Conservation (phyloP, 2,329 filamentous ascomycete species). For the Cladophialophora carrionii region DNA sequence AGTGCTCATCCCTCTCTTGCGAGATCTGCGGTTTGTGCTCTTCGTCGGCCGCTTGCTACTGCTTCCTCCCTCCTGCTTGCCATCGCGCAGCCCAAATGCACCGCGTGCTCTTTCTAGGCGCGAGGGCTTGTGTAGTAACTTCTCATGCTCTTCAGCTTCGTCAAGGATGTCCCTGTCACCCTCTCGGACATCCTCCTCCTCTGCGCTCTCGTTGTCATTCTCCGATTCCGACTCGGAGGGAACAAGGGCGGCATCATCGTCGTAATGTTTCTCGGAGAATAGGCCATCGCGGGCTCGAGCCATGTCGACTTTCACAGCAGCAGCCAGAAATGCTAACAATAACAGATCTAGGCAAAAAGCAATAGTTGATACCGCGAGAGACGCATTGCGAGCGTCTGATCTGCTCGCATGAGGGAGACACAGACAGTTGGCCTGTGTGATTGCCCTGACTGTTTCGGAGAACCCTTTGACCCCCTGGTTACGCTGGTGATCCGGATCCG, state of each 20-base stretch:
- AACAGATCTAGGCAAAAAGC: neutral
- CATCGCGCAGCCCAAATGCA: constrained; percentile 49
- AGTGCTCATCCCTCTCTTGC: constrained; percentile 57
- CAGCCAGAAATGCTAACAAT: neutral
- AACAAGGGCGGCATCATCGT: constrained; percentile 33
- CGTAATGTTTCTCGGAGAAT: constrained; percentile 35
- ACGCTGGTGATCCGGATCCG: neutral
- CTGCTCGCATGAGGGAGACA: neutral
- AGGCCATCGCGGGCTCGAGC: constrained; percentile 28
- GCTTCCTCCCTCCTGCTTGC: constrained; percentile 50
- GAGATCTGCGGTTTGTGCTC: constrained; percentile 50
- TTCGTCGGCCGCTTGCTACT: constrained; percentile 53
- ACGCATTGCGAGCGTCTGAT: neutral
- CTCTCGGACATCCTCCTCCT: constrained; percentile 20
- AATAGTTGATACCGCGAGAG: neutral
- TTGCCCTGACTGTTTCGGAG: neutral
- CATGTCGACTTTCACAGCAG: constrained; percentile 14
- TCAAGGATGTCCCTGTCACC: constrained; percentile 57
- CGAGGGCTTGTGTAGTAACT: constrained; percentile 49
- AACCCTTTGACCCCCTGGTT: neutral
- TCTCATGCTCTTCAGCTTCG: constrained; percentile 69
- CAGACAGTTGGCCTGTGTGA: neutral
- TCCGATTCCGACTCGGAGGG: constrained; percentile 28
- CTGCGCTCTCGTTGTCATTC: constrained; percentile 17
- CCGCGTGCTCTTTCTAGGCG: constrained; percentile 45